These are phyloP conservation scores for Blastocystis sp. DNA, from an alignment of 352 stramenopile species.

Conservation along the genomic window DNA sequence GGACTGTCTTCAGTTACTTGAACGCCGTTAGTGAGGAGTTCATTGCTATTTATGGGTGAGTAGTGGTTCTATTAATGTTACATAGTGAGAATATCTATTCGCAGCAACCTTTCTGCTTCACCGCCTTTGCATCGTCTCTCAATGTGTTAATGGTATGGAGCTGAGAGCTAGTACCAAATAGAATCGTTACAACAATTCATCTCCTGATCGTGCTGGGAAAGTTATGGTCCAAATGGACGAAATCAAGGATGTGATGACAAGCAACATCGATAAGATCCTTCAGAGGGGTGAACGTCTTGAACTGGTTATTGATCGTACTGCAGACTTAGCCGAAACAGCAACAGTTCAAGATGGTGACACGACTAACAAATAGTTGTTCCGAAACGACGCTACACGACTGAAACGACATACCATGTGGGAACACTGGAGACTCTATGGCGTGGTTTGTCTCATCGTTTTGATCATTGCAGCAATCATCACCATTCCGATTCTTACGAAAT, in stretches of 20 bases:
- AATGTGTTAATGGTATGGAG: conserved; percentile 33
- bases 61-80: not conserved
- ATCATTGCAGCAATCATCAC: conserved; percentile 18
- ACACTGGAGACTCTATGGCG: conserved; percentile 35
- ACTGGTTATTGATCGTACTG: conserved; percentile 82
- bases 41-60: conserved; percentile 14
- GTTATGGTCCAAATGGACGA: conserved; percentile 91
- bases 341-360: not conserved
- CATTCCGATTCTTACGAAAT: conserved; percentile 17
- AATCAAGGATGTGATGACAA: conserved; percentile 93
- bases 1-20: conserved; percentile 8
- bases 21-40: conserved; percentile 13
- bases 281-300: conserved; percentile 97
- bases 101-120: conserved; percentile 39
- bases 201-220: conserved; percentile 80
- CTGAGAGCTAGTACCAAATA: not conserved
- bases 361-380: conserved; percentile 3
- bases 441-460: conserved; percentile 19
- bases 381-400: not conserved
- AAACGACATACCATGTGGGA: not conserved
- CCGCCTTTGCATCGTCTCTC: conserved; percentile 31
- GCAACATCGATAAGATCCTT: conserved; percentile 97
- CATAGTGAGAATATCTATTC: not conserved
- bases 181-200: conserved; percentile 74
- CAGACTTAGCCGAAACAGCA: conserved; percentile 89